Base-by-base conservation (phyloP, 2,329 filamentous ascomycete species). In the Pestalotiopsis sp. region DNA sequence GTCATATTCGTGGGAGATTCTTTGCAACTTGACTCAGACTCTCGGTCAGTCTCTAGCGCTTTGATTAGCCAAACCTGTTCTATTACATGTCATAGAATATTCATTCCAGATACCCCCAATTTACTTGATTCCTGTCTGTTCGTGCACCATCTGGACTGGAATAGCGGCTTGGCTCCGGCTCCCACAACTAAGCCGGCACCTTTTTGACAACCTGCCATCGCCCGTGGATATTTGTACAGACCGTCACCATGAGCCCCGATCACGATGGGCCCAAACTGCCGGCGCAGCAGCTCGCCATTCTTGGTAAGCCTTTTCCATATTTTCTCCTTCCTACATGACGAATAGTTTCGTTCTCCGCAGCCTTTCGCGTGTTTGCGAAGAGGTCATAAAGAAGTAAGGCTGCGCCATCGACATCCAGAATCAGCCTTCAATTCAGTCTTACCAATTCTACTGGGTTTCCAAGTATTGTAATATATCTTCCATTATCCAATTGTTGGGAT, bases 281-380 rank as follows among this genome's bases (percentile, higher is more conserved):
- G 0, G 84, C 89, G 57, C 88, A 90, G 85, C 93, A 97, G 82
- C 84, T 97, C 76, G 83, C 90, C 58, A 94, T 97, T 77, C 83
- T 97, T 72, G 90, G 92, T 94, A 86, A 84, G 87, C 77, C 77
- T 38, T 36, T 72, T 69, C 36, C 57, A 62, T 68, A 66, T 68
- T 49, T 65, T 70, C 71, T 70, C 65, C 64, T 66, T 69, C 66
- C 14, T 14, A 61, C 27, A 11, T 11, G 7, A n/a, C 27, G 17
- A 62, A 52, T 9, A n/a, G 20, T 52, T 52, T 20, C 20, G 45
- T 9, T n/a, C 45, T 23, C 6, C 17, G 45, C 45, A n/a, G 11
- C 9, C 17, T 52, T 3, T 52, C 45, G 45, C 45, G 45, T 52
- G 45, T 17, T 52, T 52, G 17, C 17, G 20, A 23, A 23, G 23